A percentile compares a stretch with the other conserved stretches of the same genome.
Conservation (phyloP, 768 basidiomycete genomes). For the Lentinula guzmanii region DNA sequence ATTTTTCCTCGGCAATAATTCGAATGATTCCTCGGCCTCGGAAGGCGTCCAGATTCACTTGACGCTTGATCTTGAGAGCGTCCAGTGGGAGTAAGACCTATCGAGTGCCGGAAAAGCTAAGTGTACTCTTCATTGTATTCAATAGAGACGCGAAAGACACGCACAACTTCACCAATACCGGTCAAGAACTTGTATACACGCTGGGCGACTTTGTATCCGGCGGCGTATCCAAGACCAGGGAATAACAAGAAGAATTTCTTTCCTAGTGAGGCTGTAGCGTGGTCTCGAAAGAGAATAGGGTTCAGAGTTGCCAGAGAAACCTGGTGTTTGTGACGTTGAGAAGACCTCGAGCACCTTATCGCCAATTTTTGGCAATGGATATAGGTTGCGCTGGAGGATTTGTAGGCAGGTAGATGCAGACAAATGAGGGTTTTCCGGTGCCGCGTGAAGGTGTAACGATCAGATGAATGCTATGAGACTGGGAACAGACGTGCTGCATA, state of each 20-base stretch:
- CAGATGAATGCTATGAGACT: no score
- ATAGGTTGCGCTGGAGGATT: no score
- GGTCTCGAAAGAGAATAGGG: constrained; percentile 82
- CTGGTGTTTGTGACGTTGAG: constrained; percentile 26
- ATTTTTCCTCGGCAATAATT: constrained; percentile 89
- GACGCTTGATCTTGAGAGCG: constrained; percentile 96
- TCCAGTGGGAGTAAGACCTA: constrained; percentile 93
- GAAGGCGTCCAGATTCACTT: constrained; percentile 98
- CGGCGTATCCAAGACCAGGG: constrained; percentile 96
- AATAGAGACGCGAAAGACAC: constrained; percentile 16
- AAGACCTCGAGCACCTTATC: no score
- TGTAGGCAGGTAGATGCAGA: no score
- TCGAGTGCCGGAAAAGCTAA: background rate
- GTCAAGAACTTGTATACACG: constrained; percentile 92
- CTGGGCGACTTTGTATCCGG: constrained; percentile 94
- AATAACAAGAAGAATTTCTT: constrained; percentile 87
- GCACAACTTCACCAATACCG: constrained; percentile 91
- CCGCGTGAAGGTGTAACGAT: no score
- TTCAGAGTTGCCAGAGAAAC: constrained; percentile 59
- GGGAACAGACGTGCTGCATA: no score
- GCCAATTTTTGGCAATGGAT: no score
- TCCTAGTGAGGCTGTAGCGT: constrained; percentile 60
- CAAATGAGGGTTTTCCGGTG: no score
- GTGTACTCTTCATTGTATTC: background rate
- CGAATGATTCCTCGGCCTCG: constrained; percentile 86